Base-by-base conservation (phyloP, 1,139 yeast species). In the Yamadazyma friedrichii region DNA sequence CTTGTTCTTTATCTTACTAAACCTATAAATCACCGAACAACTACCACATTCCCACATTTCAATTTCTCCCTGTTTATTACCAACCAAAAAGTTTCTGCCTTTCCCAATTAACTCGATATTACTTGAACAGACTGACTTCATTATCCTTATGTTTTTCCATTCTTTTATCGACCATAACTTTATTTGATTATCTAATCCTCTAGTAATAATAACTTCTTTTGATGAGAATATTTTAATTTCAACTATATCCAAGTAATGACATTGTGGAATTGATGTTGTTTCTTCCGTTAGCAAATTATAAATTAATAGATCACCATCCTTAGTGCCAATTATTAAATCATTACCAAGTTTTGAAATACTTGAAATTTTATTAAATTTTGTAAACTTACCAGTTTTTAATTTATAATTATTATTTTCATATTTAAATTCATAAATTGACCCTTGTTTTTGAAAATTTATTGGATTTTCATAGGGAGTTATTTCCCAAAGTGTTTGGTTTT, bases 11-110 rank as follows among this genome's bases (percentile, higher is more conserved):
- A 57, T 51, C 40, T 77, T 58, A 2, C 44, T 41, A 39, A 80
- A 68, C 3, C 62, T 58, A 46, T 71, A 60, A 8, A 83, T 54
- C 2, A 61, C 54, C 15, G 55, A 42, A 0, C 82, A 87, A 2
- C 74, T 55, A 0, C 86, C 83, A 53, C 86, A 76, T 51, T 86
- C 93, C 89, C 88, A 85, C 31, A 86, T 52, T 35, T 63, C 65
- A 1, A 82, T 65, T 0, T 74, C 55, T 0, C 86, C 85, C 52
- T 81, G 85, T 5, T 48, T 41, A 9, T 79, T 70, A 3, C 77
- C 65, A 2, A 78, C 72, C 22, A 83, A 47, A 45, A 86, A 65
- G 51, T 85, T 84, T 28, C 93, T 62, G 1, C 94, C 94, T 15
- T 77, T 59, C 0, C 80, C 88, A 24, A 85, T 61, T 39, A 80